phyloP scores from a whole-genome alignment of 192 early-diverging fungal species.

The Backusella psychrophila region DNA sequence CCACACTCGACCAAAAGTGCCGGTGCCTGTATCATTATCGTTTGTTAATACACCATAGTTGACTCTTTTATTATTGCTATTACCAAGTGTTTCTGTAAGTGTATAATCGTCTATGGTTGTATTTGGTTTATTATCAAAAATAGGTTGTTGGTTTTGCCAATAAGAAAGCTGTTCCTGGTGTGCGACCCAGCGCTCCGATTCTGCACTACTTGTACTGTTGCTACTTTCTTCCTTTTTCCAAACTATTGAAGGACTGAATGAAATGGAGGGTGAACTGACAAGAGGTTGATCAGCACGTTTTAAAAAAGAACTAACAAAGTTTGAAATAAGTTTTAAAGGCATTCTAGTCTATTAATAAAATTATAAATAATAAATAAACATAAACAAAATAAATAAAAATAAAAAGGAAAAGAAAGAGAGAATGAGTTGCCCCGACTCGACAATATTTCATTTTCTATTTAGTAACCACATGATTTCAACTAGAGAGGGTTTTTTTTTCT shows the following conservation, averaged over 20 bases:
- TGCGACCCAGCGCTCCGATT: slow-evolving; percentile 6
- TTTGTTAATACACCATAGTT: neutral
- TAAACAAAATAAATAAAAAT: neutral
- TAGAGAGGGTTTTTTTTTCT: neutral
- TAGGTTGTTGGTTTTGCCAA: slow-evolving; percentile 21
- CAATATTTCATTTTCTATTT: neutral
- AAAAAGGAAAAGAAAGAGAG: neutral
- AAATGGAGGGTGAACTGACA: neutral
- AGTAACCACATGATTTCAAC: neutral
- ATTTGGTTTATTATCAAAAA: slow-evolving; percentile 19
- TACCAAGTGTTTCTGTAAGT: slow-evolving; percentile 51
- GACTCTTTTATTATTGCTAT: neutral
- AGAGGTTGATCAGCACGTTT: slow-evolving; percentile 11
- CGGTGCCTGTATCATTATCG: slow-evolving; percentile 66
- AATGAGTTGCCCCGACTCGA: neutral
- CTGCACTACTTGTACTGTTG: neutral
- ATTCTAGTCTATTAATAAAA: slow-evolving; percentile 14
- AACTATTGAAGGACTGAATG: slow-evolving; percentile 5
- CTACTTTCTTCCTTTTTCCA: slow-evolving; percentile 12
- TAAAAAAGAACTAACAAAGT: slow-evolving; percentile 9
- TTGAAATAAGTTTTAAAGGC: slow-evolving; percentile 16
- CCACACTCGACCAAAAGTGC: slow-evolving; percentile 95
- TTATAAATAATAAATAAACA: slow-evolving; percentile 2
- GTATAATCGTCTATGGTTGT: slow-evolving; percentile 41
- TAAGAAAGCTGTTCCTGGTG: slow-evolving; percentile 21